These are phyloP conservation scores for Aspergillus melleus DNA, from an alignment of 2,329 filamentous ascomycete genomes.

Conservation along the genomic window DNA sequence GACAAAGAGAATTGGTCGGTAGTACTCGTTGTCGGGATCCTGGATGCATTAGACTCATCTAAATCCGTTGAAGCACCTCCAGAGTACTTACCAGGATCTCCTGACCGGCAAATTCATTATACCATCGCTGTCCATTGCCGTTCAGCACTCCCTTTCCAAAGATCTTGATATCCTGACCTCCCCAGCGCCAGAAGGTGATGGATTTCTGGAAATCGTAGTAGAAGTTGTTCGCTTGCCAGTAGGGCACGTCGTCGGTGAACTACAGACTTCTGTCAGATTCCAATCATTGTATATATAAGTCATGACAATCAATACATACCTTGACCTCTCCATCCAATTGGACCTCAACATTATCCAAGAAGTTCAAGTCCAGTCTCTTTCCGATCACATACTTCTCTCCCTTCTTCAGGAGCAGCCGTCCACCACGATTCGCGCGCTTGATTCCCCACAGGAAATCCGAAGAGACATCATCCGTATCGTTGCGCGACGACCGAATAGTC, in stretches of 20 bases:
- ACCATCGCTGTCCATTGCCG: conserved; percentile 56
- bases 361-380: conserved; percentile 59
- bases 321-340: conserved; percentile 59
- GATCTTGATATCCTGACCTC: conserved; percentile 61
- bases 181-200: conserved; percentile 65
- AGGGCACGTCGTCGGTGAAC: conserved; percentile 50
- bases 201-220: conserved; percentile 55
- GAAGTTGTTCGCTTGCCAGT: conserved; percentile 54
- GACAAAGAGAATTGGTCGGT: conserved; percentile 61
- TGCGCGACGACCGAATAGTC: conserved; percentile 54
- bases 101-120: conserved; percentile 49
- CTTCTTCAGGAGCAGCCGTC: conserved; percentile 56
- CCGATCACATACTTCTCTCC: conserved; percentile 59
- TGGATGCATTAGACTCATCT: conserved; percentile 12
- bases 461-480: conserved; percentile 59
- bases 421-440: conserved; percentile 59
- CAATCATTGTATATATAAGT: background rate
- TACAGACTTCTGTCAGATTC: conserved; percentile 13
- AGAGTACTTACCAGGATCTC: conserved; percentile 32
- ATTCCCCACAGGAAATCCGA: conserved; percentile 56
- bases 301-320: conserved; percentile 24
- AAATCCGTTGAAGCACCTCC: background rate
- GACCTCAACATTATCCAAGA: conserved; percentile 58
- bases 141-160: conserved; percentile 59
- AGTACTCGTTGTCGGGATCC: conserved; percentile 56